phyloP scores from a whole-genome alignment of 768 basidiomycete species.

The Termitomyces sp. region DNA sequence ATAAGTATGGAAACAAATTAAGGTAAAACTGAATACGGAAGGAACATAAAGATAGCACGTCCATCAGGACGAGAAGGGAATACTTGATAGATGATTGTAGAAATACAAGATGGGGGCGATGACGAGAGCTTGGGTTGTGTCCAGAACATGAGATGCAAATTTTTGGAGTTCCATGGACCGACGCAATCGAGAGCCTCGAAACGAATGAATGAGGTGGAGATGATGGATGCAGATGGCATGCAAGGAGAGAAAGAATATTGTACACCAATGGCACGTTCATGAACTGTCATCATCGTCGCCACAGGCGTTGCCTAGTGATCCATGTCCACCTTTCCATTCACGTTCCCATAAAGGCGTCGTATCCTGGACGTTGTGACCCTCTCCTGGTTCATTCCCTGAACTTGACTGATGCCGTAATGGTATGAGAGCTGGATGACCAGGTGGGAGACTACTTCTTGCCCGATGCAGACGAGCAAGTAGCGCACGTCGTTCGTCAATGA shows the following conservation, averaged over 20 bases:
- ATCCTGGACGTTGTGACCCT: conserved; percentile 4
- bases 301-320: conserved; percentile 37
- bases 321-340: conserved; percentile 76
- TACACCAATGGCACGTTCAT: background rate
- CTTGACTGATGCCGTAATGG: conserved; percentile 19
- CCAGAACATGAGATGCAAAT: background rate
- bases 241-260: background rate
- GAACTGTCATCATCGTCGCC: conserved; percentile 37
- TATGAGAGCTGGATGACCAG: conserved; percentile 51
- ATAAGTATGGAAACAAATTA: background rate
- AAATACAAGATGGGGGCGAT: conserved; percentile 7
- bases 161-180: background rate
- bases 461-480: conserved; percentile 55
- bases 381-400: conserved; percentile 15
- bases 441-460: conserved; percentile 53
- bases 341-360: conserved; percentile 65
- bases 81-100: conserved; percentile 2
- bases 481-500: conserved; percentile 53
- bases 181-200: background rate
- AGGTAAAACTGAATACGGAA: background rate
- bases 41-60: conserved; percentile 8
- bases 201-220: background rate
- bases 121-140: background rate
- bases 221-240: background rate
- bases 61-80: conserved; percentile 1